Base-by-base conservation (phyloP, 176 grass and related monocot species). In the Cenchrus fungigraminus region DNA sequence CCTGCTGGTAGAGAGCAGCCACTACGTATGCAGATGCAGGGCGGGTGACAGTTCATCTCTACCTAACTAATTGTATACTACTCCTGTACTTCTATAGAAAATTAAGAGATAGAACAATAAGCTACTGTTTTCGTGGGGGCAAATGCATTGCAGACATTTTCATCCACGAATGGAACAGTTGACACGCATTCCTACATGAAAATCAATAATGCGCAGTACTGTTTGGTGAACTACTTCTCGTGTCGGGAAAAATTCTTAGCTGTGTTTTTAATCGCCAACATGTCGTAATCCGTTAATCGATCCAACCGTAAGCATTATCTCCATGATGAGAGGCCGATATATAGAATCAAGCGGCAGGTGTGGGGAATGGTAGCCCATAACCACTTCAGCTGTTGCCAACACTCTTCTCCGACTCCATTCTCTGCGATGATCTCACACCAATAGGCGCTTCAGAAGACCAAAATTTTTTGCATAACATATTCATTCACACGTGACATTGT, bases 1-100 rank as follows among this genome's bases (percentile, higher is more conserved):
- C 52, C 34, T 76, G 87, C 87, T 52, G 87, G 82, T 68, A 80
- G 60, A 65, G 68, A 65, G 68, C 81, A 74, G 68, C 52, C 51
- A 12, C 61, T 73, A 31, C 55, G 45, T 85, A 70, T 47, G 65
- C 63, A 71, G 44, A 70, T 47, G 65, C 63, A 71, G 44, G 78
- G 47, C 7, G 55, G 54, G n/a, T 71, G 88, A 64, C 69, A 55
- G 88, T 68, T 81, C 83, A 46, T 71, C 77, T 64, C 71, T 70
- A 85, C 88, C 78, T 7, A 62, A 85, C 51, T 54, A 70, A 54
- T 80, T 63, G 31, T 60, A 85, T 44, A 4, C 5, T 50, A 31
- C 6, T 13, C 62, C 29, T 6, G 4, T 40, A 72, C 12, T 6
- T 51, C 5, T 54, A 12, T 12, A 68, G 6, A 9, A 42, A 13